Conservation (phyloP, 2,329 filamentous ascomycete species). For the Sporothrix brunneoviolacea region DNA sequence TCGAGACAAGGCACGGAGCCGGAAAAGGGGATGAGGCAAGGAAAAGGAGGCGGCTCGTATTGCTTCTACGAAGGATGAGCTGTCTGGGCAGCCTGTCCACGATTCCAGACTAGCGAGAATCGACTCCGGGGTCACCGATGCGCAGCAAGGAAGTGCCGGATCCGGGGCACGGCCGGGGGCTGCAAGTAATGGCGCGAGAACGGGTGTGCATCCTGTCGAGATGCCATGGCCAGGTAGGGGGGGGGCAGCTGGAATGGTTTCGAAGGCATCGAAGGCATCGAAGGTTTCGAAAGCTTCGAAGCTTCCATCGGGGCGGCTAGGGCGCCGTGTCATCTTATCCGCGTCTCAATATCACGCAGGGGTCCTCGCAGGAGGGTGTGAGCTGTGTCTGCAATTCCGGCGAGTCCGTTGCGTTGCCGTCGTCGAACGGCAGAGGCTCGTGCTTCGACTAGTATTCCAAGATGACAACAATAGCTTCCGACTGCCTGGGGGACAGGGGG, state of each 20-base stretch:
- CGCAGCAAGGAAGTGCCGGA: slow-evolving; percentile 3
- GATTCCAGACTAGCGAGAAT: not conserved
- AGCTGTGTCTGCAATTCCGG: slow-evolving; percentile 6
- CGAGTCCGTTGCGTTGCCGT: slow-evolving; percentile 1
- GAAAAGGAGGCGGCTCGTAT: not conserved
- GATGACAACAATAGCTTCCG: no score
- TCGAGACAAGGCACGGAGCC: no score
- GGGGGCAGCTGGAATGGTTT: no score
- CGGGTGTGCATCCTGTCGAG: no score
- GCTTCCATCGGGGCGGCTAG: not conserved
- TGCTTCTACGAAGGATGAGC: no score
- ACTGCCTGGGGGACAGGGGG: no score
- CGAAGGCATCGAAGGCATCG: no score
- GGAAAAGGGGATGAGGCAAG: not conserved
- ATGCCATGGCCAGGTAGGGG: no score
- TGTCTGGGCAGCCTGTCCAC: not conserved
- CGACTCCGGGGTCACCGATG: slow-evolving; percentile 9
- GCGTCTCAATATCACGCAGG: not conserved
- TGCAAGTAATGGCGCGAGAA: no score
- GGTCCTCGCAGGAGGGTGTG: not conserved
- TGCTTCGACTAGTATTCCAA: no score
- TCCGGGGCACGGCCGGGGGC: not conserved
- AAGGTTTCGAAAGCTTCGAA: not conserved
- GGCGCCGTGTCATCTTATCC: not conserved
- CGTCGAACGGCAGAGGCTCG: not conserved